Base-by-base conservation (phyloP, 345 rosid species). In the Hypericum androsaemum region DNA sequence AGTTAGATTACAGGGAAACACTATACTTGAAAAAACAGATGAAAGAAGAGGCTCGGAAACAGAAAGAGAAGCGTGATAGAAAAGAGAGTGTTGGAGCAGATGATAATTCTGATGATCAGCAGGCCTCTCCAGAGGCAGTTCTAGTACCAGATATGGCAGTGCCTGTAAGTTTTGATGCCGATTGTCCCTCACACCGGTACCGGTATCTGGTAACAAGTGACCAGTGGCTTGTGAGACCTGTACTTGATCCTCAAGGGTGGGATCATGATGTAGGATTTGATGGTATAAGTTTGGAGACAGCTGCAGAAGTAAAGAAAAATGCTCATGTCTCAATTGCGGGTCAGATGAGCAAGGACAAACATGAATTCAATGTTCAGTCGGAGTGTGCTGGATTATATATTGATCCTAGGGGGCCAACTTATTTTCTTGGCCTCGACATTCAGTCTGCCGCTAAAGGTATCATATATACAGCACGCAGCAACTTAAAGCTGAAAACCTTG, bases 211-310 rank as follows among this genome's bases (percentile, higher is more conserved):
- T 67, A 9, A 63, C 77, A 36, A 50, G 72, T 58, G 86, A 92
- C 41, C 78, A 72, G 64, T 77, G 80, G 80, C 67, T 80, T 56
- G 73, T 54, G 44, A 78, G 95, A 72, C 96, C 96, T 53, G 95
- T 92, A 64, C 82, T 79, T 58, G 89, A 92, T 65, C 84, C 89
- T 53, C 88, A 83, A 43, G 96, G 98, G 12, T 88, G 96, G 98
- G 98, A 92, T 76, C 84, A 76, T 39, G 98, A 88, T 66, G 86
- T 88, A 10, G 88, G 98, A 10, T 92, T 87, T 54, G 95, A 92
- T 63, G 96, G 95, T 39, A 66, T 92, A 63, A 88, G 72, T 68
- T 67, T 85, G 63, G 95, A 92, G 72, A 72, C 88, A 41, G 78
- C 84, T 63, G 43, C 67, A 40, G 86, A 78, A 63, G 32, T 75